phyloP scores from a whole-genome alignment of 495 filamentous ascomycete genomes.

The Cercophora sp. region DNA sequence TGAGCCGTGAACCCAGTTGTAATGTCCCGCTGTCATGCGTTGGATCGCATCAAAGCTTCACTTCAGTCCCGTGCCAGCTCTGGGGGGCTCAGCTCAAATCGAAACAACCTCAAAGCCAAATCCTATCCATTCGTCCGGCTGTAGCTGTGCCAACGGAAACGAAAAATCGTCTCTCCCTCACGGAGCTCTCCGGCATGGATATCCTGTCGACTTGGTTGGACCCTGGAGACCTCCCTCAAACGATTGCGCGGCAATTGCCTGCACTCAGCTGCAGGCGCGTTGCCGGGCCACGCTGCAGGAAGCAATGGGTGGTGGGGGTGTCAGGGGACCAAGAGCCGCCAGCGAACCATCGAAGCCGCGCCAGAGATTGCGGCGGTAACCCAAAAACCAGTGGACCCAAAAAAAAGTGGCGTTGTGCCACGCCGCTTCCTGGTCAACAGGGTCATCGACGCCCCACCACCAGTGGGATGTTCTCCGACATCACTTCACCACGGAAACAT shows the following conservation, averaged over 20 bases:
- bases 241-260: not conserved
- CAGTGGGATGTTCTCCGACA: not conserved
- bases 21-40: too few relatives aligned
- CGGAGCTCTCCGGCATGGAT: not conserved
- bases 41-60: too few relatives aligned
- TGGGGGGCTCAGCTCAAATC: too few relatives aligned
- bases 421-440: constrained; percentile 19
- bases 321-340: not conserved
- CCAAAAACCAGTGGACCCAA: not conserved
- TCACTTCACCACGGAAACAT: constrained; percentile 10
- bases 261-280: constrained; percentile 6
- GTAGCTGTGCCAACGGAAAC: too few relatives aligned
- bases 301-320: not conserved
- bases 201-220: not conserved
- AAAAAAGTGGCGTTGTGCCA: constrained; percentile 13
- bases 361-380: constrained; percentile 1
- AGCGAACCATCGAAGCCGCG: constrained; percentile 9
- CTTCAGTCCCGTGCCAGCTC: too few relatives aligned
- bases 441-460: not conserved
- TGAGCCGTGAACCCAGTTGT: too few relatives aligned
- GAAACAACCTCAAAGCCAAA: too few relatives aligned
- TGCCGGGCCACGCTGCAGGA: too few relatives aligned
- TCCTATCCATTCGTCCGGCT: too few relatives aligned
- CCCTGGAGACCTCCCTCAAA: not conserved
- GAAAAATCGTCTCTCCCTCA: too few relatives aligned